These are phyloP conservation scores for Akanthomyces uredinophilus DNA, from an alignment of 2,329 filamentous ascomycete genomes.

Conservation along the genomic window DNA sequence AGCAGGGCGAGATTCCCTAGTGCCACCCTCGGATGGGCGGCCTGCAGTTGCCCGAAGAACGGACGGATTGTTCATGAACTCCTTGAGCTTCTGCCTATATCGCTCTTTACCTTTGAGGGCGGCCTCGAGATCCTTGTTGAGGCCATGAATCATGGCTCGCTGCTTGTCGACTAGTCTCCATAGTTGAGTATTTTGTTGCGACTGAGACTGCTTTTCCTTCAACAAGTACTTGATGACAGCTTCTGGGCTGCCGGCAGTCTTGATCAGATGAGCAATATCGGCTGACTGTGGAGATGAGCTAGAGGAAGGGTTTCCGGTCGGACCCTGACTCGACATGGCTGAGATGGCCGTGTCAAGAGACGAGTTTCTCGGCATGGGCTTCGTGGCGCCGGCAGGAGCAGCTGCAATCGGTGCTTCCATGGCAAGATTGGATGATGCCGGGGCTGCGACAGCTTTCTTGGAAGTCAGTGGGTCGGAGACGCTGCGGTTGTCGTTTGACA, in stretches of 20 bases:
- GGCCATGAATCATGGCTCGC: constrained; percentile 81
- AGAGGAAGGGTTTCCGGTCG: constrained; percentile 46
- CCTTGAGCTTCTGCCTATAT: constrained; percentile 86
- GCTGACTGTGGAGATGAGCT: constrained; percentile 40
- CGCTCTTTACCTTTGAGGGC: constrained; percentile 91
- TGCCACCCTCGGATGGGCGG: constrained; percentile 16
- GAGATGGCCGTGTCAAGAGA: constrained; percentile 95
- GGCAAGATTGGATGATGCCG: constrained; percentile 31
- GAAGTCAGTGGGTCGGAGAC: constrained; percentile 39
- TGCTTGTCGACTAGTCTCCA: constrained; percentile 98
- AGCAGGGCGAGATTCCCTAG: constrained; percentile 2
- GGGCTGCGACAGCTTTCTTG: constrained; percentile 29
- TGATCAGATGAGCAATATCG: constrained; percentile 74
- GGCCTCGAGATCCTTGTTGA: constrained; percentile 91
- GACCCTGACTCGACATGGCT: constrained; percentile 57
- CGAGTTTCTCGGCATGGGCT: constrained; percentile 61
- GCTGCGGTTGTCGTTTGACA: constrained; percentile 47
- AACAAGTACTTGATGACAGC: constrained; percentile 82
- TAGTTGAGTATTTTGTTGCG: constrained; percentile 84
- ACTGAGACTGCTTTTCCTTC: constrained; percentile 84
- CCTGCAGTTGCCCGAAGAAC: constrained; percentile 26
- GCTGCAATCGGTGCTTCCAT: constrained; percentile 45
- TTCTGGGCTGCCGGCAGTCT: constrained; percentile 82
- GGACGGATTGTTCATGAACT: constrained; percentile 47
- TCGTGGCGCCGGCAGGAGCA: constrained; percentile 35